phyloP scores from a whole-genome alignment of 108 stramenopile genomes.

The Cyclotella choctawhatcheeana region DNA sequence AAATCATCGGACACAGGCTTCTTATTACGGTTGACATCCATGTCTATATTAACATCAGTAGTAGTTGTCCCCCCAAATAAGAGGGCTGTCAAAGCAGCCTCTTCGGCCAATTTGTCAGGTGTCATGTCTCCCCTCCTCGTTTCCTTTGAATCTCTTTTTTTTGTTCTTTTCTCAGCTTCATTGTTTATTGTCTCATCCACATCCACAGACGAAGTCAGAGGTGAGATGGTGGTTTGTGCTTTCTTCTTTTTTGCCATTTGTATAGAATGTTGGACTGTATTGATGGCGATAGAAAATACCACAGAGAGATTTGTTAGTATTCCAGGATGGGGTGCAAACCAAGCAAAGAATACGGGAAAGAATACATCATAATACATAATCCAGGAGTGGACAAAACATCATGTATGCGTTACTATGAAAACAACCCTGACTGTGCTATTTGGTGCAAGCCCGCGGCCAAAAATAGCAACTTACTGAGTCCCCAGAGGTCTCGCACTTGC shows the following conservation, averaged over 20 bases:
- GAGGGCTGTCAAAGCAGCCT: slow-evolving; percentile 16
- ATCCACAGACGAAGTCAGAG: slow-evolving; percentile 2
- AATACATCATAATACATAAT: no score
- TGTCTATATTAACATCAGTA: background rate
- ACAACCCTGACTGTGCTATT: no score
- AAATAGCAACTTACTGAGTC: no score
- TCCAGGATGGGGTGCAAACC: no score
- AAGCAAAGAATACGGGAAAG: no score
- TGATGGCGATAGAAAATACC: no score
- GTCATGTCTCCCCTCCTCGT: background rate
- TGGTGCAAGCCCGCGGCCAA: no score
- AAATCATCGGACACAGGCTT: background rate
- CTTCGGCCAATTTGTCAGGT: slow-evolving; percentile 13
- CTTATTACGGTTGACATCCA: slow-evolving; percentile 1
- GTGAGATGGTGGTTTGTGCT: slow-evolving; percentile 1
- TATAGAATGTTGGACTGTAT: background rate
- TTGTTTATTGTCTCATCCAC: background rate
- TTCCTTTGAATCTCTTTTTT: background rate
- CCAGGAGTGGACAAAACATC: no score
- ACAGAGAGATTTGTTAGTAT: no score
- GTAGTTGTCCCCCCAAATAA: slow-evolving; percentile 3
- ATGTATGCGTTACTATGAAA: no score
- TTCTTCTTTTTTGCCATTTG: slow-evolving; percentile 9
- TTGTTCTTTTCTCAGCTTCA: background rate
- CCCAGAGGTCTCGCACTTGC: no score